Evolutionary conservation across 2,329 filamentous ascomycete species (phyloP), one percentile per base, ranked within the genome.

Genomic region (Ascosphaera aggregata): DNA sequence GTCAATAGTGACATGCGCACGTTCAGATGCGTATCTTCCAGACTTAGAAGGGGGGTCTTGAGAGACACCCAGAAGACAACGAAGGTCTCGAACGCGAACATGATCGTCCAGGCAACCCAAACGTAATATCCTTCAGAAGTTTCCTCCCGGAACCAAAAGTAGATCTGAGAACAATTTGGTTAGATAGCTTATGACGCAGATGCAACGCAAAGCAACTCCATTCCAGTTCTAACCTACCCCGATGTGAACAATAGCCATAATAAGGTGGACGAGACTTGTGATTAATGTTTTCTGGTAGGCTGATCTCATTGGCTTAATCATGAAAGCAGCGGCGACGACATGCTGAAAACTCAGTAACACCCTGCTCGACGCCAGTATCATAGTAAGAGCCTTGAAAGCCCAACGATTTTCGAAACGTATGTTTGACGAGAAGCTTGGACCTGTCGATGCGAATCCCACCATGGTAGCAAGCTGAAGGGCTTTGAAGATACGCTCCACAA

Each of bases 401-500:
- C 55, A 60, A 40, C 56, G 53, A 39, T 59, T 60, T 15, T 54
- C 52, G n/a, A 49, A 51, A 8, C 51, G 52, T 16, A 60, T 51
- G 7, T 52, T 57, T 1, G 61, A 55, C 3, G 53, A 53, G 41
- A 64, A 63, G 2, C 55, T 52, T 15, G 58, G 55, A 19, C 69
- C 70, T 7, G 73, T 65, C 18, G 74, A 68, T 5, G 72, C 69
- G 44, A 77, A 75, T 4, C 70, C 71, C 34, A 75, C 63, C 67
- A 78, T 72, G 34, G 71, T 66, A 19, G 65, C 71, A 9, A 78
- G 66, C 45, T 77, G 71, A 3, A 69, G 46, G 2, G 64, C 67
- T 48, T 74, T 69, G 43, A 64, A 66, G 18, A 62, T 47, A 20
- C 74, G 65, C 45, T 76, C 69, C 46, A 76, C 73, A 32, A 77